Base-by-base conservation (phyloP, 2,329 filamentous ascomycete genomes). In the Scedosporium apiospermum region DNA sequence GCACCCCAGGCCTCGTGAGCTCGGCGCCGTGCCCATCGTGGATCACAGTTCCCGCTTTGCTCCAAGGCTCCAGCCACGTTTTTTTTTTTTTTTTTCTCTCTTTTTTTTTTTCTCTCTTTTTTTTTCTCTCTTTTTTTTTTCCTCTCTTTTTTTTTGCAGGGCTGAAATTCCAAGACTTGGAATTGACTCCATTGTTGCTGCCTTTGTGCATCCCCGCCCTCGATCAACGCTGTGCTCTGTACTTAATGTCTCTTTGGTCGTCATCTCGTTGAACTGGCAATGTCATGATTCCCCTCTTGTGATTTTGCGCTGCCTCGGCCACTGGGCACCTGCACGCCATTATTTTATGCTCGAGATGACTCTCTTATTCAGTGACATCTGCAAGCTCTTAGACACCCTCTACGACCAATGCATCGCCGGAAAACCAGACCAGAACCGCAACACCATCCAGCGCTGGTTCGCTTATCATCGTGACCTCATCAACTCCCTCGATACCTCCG, bases 361-460 rank as follows among this genome's bases (percentile, higher is more conserved):
- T 21, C 79, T 91, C 66, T 78, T 78, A 1, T 96, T 95, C 72
- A 76, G 79, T n/a, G 78, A 82, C 64, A 76, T 96, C 57, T 93
- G 90, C 76, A 84, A 89, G 65, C 78, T 96, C 3, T 79, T 96
- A 53, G 85, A 92, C 65, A 75, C 80, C 26, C 78, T 92, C 16
- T 85, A 92, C 64, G 72, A 73, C 55, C 72, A 75, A 4, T 73
- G 71, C 27, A 63, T 71, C 1, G 67, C 69, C 2, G 72, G 68
- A 14, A 73, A 74, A 58, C 55, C 34, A 7, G 21, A 44, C 18
- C 16, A 59, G 3, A 72, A 71, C 41, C 67, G 71, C 1, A 64
- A 67, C 3, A 69, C 78, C 4, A 78, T 91, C 42, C 69, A 75
- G 9, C 72, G 77, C 30, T 97, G 93, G 92, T 95, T 96, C 72